phyloP scores from a whole-genome alignment of 192 early-diverging fungal genomes.

The Linnemannia zychae region DNA sequence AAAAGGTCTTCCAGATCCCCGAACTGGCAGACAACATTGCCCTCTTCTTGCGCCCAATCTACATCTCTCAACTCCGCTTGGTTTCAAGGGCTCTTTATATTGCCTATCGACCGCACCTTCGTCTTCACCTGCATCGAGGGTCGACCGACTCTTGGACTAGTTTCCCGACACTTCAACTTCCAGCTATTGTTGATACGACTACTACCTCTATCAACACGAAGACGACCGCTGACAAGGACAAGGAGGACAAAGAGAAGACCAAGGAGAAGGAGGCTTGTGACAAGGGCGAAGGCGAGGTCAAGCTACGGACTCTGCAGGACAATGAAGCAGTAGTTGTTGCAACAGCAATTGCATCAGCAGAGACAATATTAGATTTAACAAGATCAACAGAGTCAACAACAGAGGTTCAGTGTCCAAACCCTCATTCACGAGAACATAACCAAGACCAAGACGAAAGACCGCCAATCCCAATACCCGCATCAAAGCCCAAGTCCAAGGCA shows the following conservation, averaged over 20 bases:
- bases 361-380: neutral
- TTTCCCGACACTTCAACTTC: slow-evolving; percentile 14
- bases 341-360: neutral
- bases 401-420: neutral
- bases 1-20: slow-evolving; percentile 39
- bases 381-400: neutral
- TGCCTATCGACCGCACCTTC: slow-evolving; percentile 27
- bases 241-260: neutral
- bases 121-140: slow-evolving; percentile 29
- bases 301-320: neutral
- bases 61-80: slow-evolving; percentile 28
- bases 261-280: neutral
- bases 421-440: neutral
- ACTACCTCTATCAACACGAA: neutral
- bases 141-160: slow-evolving; percentile 37
- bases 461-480: neutral
- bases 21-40: slow-evolving; percentile 38
- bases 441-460: neutral
- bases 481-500: neutral
- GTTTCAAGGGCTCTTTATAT: slow-evolving; percentile 30
- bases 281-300: neutral
- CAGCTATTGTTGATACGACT: neutral
- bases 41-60: slow-evolving; percentile 25
- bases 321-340: neutral
- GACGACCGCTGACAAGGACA: neutral